Base-by-base conservation (phyloP, 2,329 filamentous ascomycete genomes). In the Colletotrichum tropicicola region DNA sequence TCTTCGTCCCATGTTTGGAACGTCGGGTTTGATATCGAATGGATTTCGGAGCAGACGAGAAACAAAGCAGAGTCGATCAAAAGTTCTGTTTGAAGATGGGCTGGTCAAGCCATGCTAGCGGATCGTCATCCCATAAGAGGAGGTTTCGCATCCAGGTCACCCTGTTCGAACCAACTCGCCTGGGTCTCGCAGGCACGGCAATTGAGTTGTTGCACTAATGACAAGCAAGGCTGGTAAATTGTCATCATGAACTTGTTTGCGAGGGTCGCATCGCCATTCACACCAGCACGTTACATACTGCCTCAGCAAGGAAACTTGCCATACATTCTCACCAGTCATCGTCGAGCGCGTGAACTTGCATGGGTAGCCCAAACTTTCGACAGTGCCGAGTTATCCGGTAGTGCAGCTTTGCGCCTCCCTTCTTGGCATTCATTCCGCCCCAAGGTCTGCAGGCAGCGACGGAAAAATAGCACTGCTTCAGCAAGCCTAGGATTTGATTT, bases 311-410 rank as follows among this genome's bases (percentile, higher is more conserved):
- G 41, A 8, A 21, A 10, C 41, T n/a, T 3, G 17, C 41, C 41
- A 17, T 41, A 1, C 41, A 21, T 23, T 45, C 30, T 17, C 8
- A 32, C 15, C 21, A 45, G 39, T n/a, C 6, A 15, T 23, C n/a
- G 51, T 37, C 58, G 41, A 44, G 32, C n/a, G 39, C 39, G 19
- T 23, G 23, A 30, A 9, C 25, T 32, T 47, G 47, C 41, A 63
- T 52, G 54, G 25, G 21, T 39, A 37, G 21, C n/a, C 9, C 15
- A n/a, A 61, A 45, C 21, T 37, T 21, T 44, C 25, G 27, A 28
- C 21, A 35, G 25, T 65, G 61, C 61, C 61, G 61, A 55, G 49
- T 45, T 61, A 65, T 65, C 61, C 61, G 61, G 27, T 25, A 35
- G 57, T 51, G 57, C 54, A 61, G 51, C 43, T 63, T 37, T 49